Conservation (phyloP, 176 grass and related monocot species). For the Leersia perrieri region DNA sequence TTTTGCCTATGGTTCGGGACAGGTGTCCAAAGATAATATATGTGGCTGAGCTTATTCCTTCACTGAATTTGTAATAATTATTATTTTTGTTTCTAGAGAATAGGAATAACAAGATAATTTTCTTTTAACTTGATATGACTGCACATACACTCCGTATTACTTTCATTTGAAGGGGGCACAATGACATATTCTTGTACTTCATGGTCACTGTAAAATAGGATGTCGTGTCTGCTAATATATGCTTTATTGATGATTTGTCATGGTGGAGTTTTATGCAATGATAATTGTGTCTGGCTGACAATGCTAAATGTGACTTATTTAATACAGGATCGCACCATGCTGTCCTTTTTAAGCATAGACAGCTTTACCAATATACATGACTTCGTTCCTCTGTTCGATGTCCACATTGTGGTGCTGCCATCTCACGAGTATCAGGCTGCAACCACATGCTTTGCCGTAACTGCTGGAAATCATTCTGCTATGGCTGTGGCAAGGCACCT, state of each 20-base stretch:
- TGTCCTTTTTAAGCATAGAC: background rate
- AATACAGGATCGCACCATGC: slow-evolving; percentile 34
- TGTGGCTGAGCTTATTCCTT: background rate
- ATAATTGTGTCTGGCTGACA: background rate
- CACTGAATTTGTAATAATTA: background rate
- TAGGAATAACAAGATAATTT: background rate
- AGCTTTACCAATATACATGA: background rate
- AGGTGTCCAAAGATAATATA: background rate
- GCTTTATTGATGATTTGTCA: background rate
- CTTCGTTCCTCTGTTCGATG: slow-evolving; percentile 48
- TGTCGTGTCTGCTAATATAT: background rate
- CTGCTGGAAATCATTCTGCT: slow-evolving; percentile 42
- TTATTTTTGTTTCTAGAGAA: background rate
- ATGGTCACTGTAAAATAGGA: background rate
- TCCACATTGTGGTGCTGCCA: slow-evolving; percentile 41
- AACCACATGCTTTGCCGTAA: slow-evolving; percentile 53
- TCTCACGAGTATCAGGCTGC: slow-evolving; percentile 50
- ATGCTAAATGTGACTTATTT: too few relatives aligned
- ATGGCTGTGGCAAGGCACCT: slow-evolving; percentile 50
- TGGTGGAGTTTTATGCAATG: background rate
- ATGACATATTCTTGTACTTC: background rate
- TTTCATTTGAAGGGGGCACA: background rate
- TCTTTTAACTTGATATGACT: background rate
- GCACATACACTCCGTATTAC: background rate
- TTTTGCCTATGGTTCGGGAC: background rate